Base-by-base conservation (phyloP, 2,329 filamentous ascomycete species). In the Alternaria triticina region DNA sequence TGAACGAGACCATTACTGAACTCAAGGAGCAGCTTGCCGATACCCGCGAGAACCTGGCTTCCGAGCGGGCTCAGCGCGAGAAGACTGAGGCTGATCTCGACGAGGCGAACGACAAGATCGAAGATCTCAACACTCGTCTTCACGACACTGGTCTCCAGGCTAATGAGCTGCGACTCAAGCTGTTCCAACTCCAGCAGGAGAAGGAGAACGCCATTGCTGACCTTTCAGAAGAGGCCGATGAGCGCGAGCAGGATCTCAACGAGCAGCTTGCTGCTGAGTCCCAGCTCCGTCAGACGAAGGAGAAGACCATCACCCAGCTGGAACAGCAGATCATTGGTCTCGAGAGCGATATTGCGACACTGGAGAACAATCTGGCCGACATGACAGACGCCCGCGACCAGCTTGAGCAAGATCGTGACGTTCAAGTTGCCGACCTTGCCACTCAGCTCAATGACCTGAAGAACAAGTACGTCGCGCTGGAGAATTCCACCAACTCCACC, bases 131-230 rank as follows among this genome's bases (percentile, higher is more conserved):
- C 20, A 56, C 74, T 23, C 80, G 79, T 57, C 70, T 84, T 6
- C 77, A 80, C 22, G 74, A 80, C 20, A 70, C 75, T n/a, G 83
- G 83, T 44, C 73, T 80, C 15, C 78, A 83, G 62, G 82, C 82
- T n/a, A 84, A 85, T 30, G 79, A 83, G 66, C 78, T 85, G 25
- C 82, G 83, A 4, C 79, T 81, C 57, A 85, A 84, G 70, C 71
- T 85, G 6, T 84, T 83, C 69, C 75, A 82, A 52, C 72, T 81
- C 3, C 83, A 85, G 71, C 77, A 82, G 63, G 73, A 81, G 50
- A 80, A 82, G 66, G 77, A 81, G 45, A 59, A 72, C 25, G 64
- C 76, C n/a, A 73, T 84, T 45, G 73, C 75, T 49, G 70, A 80
- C 17, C 70, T 84, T 7, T 70, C 83, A 65, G 69, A 75, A 15